Evolutionary conservation across 306 rosid species (phyloP).

Genomic region (Prunus campanulata): DNA sequence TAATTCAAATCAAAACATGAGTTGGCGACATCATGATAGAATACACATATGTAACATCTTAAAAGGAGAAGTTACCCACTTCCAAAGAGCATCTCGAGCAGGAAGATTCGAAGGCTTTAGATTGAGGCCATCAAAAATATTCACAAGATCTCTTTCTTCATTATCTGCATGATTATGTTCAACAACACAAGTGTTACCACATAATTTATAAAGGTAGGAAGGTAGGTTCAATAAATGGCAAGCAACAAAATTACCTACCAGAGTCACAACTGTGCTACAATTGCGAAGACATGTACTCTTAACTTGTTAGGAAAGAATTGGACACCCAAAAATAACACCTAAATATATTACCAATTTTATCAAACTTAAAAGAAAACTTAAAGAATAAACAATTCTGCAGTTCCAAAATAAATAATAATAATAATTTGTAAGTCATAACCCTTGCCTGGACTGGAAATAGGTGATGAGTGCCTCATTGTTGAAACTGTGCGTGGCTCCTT

Average conservation of each 20-base stretch:
- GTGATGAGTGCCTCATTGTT: constrained; percentile 11
- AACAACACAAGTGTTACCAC: constrained; percentile 17
- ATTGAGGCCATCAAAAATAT: constrained; percentile 16
- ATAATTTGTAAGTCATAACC: not conserved
- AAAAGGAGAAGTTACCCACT: constrained; percentile 47
- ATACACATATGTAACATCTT: constrained; percentile 3
- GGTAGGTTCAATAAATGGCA: not conserved
- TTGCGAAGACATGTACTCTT: no score
- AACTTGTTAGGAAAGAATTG: not conserved
- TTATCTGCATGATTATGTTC: constrained; percentile 17
- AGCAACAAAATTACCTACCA: constrained; percentile 1
- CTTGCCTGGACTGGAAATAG: constrained; percentile 10
- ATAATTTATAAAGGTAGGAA: constrained; percentile 19
- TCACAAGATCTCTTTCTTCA: constrained; percentile 26
- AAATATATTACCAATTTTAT: not conserved
- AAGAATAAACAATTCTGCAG: not conserved
- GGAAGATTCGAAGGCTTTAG: constrained; percentile 35
- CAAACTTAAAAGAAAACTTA: not conserved
- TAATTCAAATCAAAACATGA: not conserved
- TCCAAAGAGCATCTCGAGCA: constrained; percentile 48
- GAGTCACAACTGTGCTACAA: not conserved
- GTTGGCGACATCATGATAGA: not conserved
- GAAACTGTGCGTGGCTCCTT: constrained; percentile 9
- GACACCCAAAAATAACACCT: not conserved
- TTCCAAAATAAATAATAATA: not conserved